Conservation (phyloP, 139 green algal species). For the Trebouxia sp. region DNA sequence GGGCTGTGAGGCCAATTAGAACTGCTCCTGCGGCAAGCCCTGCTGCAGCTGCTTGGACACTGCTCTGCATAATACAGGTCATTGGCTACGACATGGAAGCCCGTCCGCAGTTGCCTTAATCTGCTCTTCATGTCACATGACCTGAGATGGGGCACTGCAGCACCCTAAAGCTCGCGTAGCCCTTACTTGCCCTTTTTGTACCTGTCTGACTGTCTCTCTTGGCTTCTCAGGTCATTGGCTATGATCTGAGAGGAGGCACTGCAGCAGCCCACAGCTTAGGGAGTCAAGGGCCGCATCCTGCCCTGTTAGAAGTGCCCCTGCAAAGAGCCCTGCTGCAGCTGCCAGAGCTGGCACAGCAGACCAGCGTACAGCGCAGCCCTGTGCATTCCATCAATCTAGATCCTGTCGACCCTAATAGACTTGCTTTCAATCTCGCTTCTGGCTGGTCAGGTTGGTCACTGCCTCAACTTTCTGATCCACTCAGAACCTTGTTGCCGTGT, state of each 20-base stretch:
- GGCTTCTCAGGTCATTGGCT: background rate
- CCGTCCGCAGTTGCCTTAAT: too few relatives aligned
- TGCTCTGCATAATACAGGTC: too few relatives aligned
- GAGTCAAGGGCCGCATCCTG: constrained; percentile 1
- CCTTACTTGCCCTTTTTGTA: too few relatives aligned
- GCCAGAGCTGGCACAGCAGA: constrained; percentile 15
- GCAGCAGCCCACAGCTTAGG: background rate
- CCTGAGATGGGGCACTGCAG: too few relatives aligned
- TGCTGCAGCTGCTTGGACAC: too few relatives aligned
- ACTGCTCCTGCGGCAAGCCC: too few relatives aligned
- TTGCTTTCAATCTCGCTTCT: background rate
- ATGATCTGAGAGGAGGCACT: constrained; percentile 14
- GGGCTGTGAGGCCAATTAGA: too few relatives aligned
- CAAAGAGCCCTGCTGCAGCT: background rate
- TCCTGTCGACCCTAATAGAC: background rate
- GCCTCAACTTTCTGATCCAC: too few relatives aligned
- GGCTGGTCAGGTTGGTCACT: constrained; percentile 2
- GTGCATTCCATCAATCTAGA: background rate
- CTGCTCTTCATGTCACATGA: too few relatives aligned
- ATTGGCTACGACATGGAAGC: too few relatives aligned
- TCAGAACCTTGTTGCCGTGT: background rate
- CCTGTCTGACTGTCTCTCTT: background rate
- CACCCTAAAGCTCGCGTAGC: background rate
- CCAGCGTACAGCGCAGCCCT: background rate
- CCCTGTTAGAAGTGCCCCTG: background rate